Evolutionary conservation across 2,329 filamentous ascomycete species (phyloP), one percentile per base, ranked within the genome.

Genomic region (Teratosphaeria gauchensis): DNA sequence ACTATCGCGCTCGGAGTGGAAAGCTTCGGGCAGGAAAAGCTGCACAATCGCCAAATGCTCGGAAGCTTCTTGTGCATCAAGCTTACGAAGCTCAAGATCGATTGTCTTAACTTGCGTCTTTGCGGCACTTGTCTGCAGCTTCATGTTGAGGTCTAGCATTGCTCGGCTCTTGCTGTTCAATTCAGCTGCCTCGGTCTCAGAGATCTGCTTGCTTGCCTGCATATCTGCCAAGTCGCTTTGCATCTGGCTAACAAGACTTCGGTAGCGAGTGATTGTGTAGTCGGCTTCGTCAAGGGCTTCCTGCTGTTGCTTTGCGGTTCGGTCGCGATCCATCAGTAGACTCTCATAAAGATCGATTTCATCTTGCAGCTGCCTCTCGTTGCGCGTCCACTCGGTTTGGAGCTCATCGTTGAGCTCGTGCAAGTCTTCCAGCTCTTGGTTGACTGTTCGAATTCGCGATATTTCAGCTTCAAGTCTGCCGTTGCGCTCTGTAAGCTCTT

Each of bases 71-170:
- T 95, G 87, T 0, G 92, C 91, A 66, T 95, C 90, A 69, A 97
- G 82, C 58, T 88, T 87, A 56, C 88, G 84, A 59, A 97, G 78
- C 72, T 97, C 92, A 32, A 96, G 80, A 65, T 96, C 92, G 62
- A 99, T 95, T 0, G 91, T 91, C 77, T 96, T 97, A 68, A 90
- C 86, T 72, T 96, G 92, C 2, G 92, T 88, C 77, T 96, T 96
- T 48, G 90, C 84, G 11, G 91, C 91, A 12, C 91, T 95, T 58
- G 89, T 83, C 69, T 96, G 92, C 51, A 99, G 82, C 75, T 95
- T 95, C 82, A 92, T 84, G 73, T 97, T 97, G 53, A 99, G 82
- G 69, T 99, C 92, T 84, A 96, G 89, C 87, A 99, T 95, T 57
- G 92, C 91, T 62, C 91, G 85, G 52, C 92, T 95, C 62, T 90